A percentile compares a stretch with the other conserved stretches of the same genome.
Evolutionary conservation across 176 grass and related monocot species (phyloP).

Genomic region (Alopecurus myosuroides): DNA sequence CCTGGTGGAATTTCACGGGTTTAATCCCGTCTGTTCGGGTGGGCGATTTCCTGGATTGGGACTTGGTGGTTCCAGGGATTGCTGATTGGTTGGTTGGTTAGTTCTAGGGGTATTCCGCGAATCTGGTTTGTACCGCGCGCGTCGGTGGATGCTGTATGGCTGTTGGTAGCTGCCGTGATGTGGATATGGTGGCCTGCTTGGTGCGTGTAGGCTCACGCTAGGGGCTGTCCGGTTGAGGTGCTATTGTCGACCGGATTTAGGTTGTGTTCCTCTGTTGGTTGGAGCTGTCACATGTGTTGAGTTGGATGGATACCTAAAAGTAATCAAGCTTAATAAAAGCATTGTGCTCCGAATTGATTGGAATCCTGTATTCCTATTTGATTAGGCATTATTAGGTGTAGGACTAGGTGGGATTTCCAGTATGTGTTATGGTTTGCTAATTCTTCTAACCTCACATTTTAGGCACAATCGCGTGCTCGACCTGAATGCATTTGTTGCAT

Average conservation of each 20-base stretch:
- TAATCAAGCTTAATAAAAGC: not conserved
- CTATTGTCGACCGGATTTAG: not conserved
- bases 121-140: not conserved
- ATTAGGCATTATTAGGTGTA: not conserved
- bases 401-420: not conserved
- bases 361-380: not conserved
- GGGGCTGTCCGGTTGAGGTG: not conserved
- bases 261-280: not conserved
- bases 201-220: not conserved
- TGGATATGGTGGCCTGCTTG: conserved; percentile 1
- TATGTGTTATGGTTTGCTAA: not conserved
- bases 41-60: not conserved
- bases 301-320: not conserved
- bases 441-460: not conserved
- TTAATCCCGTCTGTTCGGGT: not conserved
- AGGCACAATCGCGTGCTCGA: not conserved
- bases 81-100: not conserved
- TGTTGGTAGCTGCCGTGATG: not conserved
- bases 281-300: not conserved
- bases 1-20: not conserved
- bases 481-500: not conserved
- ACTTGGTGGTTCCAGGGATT: not conserved
- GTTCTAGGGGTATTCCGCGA: not conserved
- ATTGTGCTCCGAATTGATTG: not conserved
- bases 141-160: not conserved